Evolutionary conservation across 2,329 filamentous ascomycete genomes (phyloP).

Genomic region (Calonectria montana): DNA sequence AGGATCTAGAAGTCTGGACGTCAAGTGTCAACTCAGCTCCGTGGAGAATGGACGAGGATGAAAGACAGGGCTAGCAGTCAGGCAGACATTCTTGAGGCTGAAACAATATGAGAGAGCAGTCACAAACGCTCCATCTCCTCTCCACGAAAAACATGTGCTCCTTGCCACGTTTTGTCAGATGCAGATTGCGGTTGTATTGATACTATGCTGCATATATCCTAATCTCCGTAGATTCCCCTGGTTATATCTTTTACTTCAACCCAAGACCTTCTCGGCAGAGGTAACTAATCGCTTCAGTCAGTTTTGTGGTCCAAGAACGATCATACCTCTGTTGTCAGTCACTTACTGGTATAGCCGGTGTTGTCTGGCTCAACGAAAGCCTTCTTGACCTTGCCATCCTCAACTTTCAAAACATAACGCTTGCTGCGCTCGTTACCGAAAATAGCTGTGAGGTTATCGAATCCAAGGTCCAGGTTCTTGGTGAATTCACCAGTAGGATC

Average conservation of each 20-base stretch:
- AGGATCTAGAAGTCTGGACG: background rate
- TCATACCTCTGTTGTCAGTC: background rate
- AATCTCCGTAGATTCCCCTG: background rate
- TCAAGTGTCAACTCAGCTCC: background rate
- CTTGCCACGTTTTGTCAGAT: background rate
- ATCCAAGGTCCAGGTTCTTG: constrained; percentile 83
- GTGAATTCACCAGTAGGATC: constrained; percentile 86
- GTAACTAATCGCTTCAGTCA: constrained; percentile 53
- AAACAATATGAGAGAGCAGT: background rate
- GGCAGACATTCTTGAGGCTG: background rate
- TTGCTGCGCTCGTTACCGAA: constrained; percentile 88
- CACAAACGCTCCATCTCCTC: too few species aligned
- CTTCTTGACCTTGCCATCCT: constrained; percentile 86
- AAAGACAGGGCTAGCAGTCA: background rate
- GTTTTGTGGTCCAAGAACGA: background rate
- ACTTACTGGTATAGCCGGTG: constrained; percentile 80
- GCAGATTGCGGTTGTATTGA: background rate
- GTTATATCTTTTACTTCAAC: constrained; percentile 12
- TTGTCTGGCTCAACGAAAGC: constrained; percentile 89
- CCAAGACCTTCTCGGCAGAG: constrained; percentile 63
- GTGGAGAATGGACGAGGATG: background rate
- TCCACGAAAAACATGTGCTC: background rate
- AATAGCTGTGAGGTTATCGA: constrained; percentile 74
- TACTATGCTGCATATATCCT: background rate
- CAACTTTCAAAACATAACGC: constrained; percentile 85